Evolutionary conservation across 1,284 basidiomycete species (phyloP).

Genomic region (Moniliophthora roreri): DNA sequence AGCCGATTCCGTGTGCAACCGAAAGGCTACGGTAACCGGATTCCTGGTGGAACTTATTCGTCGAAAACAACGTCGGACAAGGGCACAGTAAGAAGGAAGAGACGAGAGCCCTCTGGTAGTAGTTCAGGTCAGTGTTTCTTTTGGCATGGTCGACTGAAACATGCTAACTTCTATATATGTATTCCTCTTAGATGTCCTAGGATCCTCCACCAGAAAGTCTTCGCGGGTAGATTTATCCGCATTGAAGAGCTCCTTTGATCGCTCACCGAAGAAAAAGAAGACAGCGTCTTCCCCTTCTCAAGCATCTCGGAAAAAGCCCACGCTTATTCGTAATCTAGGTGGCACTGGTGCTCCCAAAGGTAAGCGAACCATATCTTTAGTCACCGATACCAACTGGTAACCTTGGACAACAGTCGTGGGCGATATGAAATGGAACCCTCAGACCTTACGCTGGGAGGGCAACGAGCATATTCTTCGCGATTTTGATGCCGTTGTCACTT

Average conservation of each 20-base stretch:
- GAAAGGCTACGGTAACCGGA: slow-evolving; percentile 61
- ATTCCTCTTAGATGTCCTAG: slow-evolving; percentile 8
- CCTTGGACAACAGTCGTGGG: slow-evolving; percentile 90
- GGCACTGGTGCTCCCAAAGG: slow-evolving; percentile 74
- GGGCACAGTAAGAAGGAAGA: slow-evolving; percentile 54
- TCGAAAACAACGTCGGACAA: slow-evolving; percentile 45
- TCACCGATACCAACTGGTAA: too few relatives aligned
- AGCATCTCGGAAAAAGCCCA: slow-evolving; percentile 67
- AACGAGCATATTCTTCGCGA: slow-evolving; percentile 89
- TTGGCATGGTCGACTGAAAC: neutral
- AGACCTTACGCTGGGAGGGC: slow-evolving; percentile 90
- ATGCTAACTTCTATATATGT: slow-evolving; percentile 21
- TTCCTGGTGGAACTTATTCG: slow-evolving; percentile 51
- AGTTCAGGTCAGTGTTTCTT: slow-evolving; percentile 36
- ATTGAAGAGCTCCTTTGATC: slow-evolving; percentile 24
- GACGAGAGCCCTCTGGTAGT: slow-evolving; percentile 38
- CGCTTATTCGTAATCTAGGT: slow-evolving; percentile 85
- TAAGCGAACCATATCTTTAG: too few relatives aligned
- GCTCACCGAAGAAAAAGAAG: slow-evolving; percentile 49
- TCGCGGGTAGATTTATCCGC: slow-evolving; percentile 33
- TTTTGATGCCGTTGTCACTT: slow-evolving; percentile 84
- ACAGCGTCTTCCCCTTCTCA: slow-evolving; percentile 39
- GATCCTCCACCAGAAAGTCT: slow-evolving; percentile 37
- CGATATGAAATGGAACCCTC: slow-evolving; percentile 97
- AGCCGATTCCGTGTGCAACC: slow-evolving; percentile 68